A percentile compares a stretch with the other conserved stretches of the same genome.
phyloP scores from a whole-genome alignment of 2,329 filamentous ascomycete genomes.

The Aspergillus sp. region DNA sequence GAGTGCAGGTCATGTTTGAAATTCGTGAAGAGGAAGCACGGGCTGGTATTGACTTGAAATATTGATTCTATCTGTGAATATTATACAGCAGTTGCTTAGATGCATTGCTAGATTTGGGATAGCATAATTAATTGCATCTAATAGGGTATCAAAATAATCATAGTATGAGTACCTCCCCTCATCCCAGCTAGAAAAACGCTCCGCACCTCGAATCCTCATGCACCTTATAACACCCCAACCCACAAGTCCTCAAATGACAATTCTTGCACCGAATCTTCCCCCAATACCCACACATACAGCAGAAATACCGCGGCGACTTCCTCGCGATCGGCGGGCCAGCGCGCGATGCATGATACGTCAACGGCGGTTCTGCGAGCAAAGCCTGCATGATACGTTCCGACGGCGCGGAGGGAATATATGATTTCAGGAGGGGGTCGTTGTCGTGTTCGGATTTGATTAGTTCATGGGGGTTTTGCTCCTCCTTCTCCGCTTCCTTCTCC shows the following conservation, averaged over 20 bases:
- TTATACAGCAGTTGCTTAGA: not conserved
- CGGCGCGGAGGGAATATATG: slow-evolving; percentile 45
- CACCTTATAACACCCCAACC: slow-evolving; percentile 49
- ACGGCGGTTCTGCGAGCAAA: slow-evolving; percentile 49
- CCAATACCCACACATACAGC: slow-evolving; percentile 55
- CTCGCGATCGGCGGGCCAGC: slow-evolving; percentile 36
- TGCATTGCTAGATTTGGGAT: not conserved
- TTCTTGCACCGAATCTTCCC: slow-evolving; percentile 51
- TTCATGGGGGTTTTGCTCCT: slow-evolving; percentile 19
- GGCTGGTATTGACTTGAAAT: slow-evolving; percentile 80
- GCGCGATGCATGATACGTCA: slow-evolving; percentile 50
- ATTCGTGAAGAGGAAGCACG: slow-evolving; percentile 81
- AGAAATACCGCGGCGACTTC: slow-evolving; percentile 46
- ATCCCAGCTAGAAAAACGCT: slow-evolving; percentile 37
- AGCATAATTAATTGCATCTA: not conserved
- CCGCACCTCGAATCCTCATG: slow-evolving; percentile 53
- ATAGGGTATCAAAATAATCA: too few relatives aligned
- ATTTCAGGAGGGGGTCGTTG: slow-evolving; percentile 46
- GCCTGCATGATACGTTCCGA: slow-evolving; percentile 50
- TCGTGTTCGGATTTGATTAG: slow-evolving; percentile 42
- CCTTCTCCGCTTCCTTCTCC: not conserved
- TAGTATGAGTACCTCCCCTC: too few relatives aligned
- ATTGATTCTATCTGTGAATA: slow-evolving; percentile 49
- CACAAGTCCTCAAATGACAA: slow-evolving; percentile 50
- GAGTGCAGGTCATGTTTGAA: slow-evolving; percentile 95